Conservation (phyloP, 192 early-diverging fungal species). For the Funneliformis mosseae region DNA sequence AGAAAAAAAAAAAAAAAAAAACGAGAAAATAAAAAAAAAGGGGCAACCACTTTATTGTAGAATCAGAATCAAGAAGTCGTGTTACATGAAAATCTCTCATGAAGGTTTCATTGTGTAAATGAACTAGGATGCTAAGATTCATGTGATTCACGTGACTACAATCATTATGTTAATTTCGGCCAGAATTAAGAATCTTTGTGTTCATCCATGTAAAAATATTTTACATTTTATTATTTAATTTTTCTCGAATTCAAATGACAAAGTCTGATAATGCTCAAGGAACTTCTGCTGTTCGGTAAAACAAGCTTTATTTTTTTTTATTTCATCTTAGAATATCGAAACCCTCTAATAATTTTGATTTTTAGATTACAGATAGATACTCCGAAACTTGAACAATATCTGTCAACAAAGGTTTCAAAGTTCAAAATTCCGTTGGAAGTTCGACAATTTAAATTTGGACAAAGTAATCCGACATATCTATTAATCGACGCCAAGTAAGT, state of each 20-base stretch:
- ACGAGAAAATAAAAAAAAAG: too few species aligned
- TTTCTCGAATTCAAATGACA: background rate
- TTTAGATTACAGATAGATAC: constrained; percentile 65
- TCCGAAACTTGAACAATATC: constrained; percentile 59
- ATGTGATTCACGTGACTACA: too few species aligned
- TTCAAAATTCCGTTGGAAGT: constrained; percentile 67
- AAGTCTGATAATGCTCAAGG: constrained; percentile 22
- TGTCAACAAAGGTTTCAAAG: constrained; percentile 52
- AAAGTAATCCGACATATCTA: constrained; percentile 94
- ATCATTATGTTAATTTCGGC: too few species aligned
- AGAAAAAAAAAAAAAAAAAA: too few species aligned
- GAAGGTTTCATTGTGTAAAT: too few species aligned
- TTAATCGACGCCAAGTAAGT: constrained; percentile 69
- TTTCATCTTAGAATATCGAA: background rate
- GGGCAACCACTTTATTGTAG: too few species aligned
- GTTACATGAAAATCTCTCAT: too few species aligned
- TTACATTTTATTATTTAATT: too few species aligned
- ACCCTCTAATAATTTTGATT: background rate
- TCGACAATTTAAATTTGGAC: constrained; percentile 88
- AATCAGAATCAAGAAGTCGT: too few species aligned
- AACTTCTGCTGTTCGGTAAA: constrained; percentile 26
- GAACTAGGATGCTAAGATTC: too few species aligned
- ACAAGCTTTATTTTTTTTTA: background rate
- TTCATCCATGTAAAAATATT: too few species aligned
- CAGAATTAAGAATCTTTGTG: too few species aligned